Conservation (phyloP, 306 rosid species). For the Pueraria montana region DNA sequence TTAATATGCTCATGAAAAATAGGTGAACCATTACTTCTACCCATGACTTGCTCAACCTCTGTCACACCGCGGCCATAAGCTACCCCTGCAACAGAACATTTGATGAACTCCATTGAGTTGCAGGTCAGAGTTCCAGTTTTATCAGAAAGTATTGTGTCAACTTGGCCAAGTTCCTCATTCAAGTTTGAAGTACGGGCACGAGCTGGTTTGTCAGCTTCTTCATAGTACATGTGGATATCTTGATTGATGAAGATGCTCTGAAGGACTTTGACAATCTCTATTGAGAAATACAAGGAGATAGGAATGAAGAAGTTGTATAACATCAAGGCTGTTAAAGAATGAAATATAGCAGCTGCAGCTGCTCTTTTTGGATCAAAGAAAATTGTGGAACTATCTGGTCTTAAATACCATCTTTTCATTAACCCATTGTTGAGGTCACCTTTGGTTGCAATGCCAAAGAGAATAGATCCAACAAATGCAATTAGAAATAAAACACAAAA, state of each 20-base stretch:
- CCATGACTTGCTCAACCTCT: slow-evolving; percentile 77
- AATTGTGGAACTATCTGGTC: slow-evolving; percentile 75
- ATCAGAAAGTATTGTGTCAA: slow-evolving; percentile 89
- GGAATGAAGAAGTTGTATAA: slow-evolving; percentile 74
- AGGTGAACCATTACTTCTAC: slow-evolving; percentile 55
- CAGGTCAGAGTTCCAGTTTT: slow-evolving; percentile 97
- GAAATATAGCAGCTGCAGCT: slow-evolving; percentile 66
- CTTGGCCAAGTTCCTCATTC: slow-evolving; percentile 95
- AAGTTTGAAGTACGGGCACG: slow-evolving; percentile 91
- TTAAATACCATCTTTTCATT: slow-evolving; percentile 86
- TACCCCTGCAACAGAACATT: slow-evolving; percentile 84
- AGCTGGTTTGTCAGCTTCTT: slow-evolving; percentile 91
- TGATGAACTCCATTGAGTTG: slow-evolving; percentile 94
- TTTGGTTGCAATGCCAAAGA: slow-evolving; percentile 74
- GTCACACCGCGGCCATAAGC: slow-evolving; percentile 83
- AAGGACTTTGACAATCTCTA: slow-evolving; percentile 87
- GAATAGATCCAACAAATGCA: slow-evolving; percentile 76
- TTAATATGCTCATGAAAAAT: slow-evolving; percentile 45
- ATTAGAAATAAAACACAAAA: slow-evolving; percentile 68
- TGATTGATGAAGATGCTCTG: slow-evolving; percentile 85
- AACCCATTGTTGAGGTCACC: slow-evolving; percentile 70
- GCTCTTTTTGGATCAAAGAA: slow-evolving; percentile 80
- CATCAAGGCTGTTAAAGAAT: slow-evolving; percentile 83
- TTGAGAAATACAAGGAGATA: slow-evolving; percentile 84
- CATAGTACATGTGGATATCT: slow-evolving; percentile 86